phyloP scores from a whole-genome alignment of 495 filamentous ascomycete species.

The Xylaria palmicola region DNA sequence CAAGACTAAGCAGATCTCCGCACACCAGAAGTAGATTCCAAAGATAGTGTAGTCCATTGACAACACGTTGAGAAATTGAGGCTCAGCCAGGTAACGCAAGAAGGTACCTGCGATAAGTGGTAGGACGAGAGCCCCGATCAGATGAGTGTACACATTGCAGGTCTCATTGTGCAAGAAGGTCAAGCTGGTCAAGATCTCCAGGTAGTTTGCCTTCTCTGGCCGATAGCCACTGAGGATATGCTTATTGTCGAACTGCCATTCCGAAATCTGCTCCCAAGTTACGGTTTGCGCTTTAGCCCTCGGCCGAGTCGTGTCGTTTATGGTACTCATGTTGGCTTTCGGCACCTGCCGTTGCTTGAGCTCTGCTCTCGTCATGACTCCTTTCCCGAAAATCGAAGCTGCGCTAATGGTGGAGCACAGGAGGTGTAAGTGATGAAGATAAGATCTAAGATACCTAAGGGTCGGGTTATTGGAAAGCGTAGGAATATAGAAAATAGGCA shows the following conservation, averaged over 20 bases:
- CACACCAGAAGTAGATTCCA: conserved; percentile 1
- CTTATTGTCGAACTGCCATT: conserved; percentile 73
- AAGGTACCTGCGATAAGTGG: conserved; percentile 27
- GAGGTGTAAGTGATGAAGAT: neutral
- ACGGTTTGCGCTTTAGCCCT: conserved; percentile 30
- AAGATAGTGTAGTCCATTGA: neutral
- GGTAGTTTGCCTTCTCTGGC: conserved; percentile 62
- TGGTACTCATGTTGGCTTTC: neutral
- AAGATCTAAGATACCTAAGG: neutral
- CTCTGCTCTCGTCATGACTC: neutral
- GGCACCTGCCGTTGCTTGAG: neutral
- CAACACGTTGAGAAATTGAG: conserved; percentile 2
- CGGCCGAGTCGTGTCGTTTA: neutral
- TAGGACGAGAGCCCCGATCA: conserved; percentile 53
- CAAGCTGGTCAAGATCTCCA: conserved; percentile 59
- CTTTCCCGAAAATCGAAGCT: neutral
- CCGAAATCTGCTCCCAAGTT: conserved; percentile 61
- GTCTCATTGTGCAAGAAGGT: conserved; percentile 76
- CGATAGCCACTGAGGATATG: conserved; percentile 72
- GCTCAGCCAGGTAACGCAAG: neutral
- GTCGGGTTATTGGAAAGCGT: neutral
- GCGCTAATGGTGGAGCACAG: neutral
- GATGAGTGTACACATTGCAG: conserved; percentile 76
- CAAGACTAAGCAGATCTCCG: neutral
- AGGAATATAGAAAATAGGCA: too few relatives aligned